These are phyloP conservation scores for Diaporthe vaccinii DNA, from an alignment of 2,329 filamentous ascomycete genomes.

Conservation along the genomic window DNA sequence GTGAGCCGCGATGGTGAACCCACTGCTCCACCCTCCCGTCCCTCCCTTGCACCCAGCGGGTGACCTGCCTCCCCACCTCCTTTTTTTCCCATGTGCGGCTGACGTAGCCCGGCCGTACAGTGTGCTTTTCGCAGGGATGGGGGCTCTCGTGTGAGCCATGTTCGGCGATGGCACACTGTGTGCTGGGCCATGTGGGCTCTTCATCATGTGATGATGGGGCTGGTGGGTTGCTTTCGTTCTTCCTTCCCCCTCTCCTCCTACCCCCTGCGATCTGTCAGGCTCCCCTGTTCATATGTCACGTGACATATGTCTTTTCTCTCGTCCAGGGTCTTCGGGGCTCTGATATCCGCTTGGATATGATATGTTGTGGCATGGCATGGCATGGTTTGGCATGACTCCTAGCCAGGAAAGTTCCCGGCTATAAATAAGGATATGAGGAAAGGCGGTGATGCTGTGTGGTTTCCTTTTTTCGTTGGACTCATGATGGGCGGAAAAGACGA, in stretches of 20 bases:
- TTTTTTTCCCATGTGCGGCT: slow-evolving; percentile 32
- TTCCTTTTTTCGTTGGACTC: background rate
- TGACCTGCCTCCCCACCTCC: slow-evolving; percentile 30
- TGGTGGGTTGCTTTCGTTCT: slow-evolving; percentile 28
- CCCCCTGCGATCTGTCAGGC: background rate
- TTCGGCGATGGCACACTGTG: slow-evolving; percentile 8
- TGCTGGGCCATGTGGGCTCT: slow-evolving; percentile 23
- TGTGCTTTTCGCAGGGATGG: slow-evolving; percentile 21
- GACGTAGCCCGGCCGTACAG: slow-evolving; percentile 37
- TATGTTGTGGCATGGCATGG: background rate
- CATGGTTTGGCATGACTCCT: background rate
- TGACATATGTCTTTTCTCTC: slow-evolving; percentile 11
- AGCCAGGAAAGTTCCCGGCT: background rate
- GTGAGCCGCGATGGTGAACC: background rate
- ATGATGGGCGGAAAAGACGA: background rate
- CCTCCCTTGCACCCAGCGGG: background rate
- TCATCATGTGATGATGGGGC: slow-evolving; percentile 37
- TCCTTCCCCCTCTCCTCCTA: background rate
- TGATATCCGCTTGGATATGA: background rate
- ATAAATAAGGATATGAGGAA: background rate
- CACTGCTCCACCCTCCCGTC: slow-evolving; percentile 13
- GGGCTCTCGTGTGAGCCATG: background rate
- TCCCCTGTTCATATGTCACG: slow-evolving; percentile 37
- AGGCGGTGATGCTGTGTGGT: background rate
- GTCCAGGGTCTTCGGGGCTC: background rate